Conservation (phyloP, 106 monocot genomes). For the Dendrobium officinale region DNA sequence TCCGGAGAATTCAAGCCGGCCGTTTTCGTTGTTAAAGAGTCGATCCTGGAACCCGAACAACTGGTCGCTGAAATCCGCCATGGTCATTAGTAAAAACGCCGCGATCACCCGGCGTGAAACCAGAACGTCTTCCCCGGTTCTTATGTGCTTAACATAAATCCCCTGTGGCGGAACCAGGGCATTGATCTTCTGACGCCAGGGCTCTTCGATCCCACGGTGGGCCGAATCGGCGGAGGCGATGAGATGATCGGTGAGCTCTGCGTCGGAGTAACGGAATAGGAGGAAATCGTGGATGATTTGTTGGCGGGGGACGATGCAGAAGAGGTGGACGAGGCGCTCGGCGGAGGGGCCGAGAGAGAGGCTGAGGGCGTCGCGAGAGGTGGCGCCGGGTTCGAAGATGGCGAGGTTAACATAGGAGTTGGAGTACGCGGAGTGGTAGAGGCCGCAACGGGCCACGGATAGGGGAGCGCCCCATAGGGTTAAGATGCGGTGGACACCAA, state of each 20-base stretch:
- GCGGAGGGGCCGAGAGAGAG: constrained; percentile 41
- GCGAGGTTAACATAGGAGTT: constrained; percentile 99
- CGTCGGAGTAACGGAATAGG: constrained; percentile 67
- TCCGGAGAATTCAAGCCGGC: constrained; percentile 52
- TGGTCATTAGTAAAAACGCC: constrained; percentile 57
- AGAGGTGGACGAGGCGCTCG: constrained; percentile 84
- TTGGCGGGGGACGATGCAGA: constrained; percentile 83
- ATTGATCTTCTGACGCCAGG: constrained; percentile 51
- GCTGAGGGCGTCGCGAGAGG: constrained; percentile 45
- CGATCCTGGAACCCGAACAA: constrained; percentile 61
- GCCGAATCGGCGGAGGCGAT: constrained; percentile 26
- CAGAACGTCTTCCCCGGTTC: constrained; percentile 55
- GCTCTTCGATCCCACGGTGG: constrained; percentile 11
- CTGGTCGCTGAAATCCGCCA: constrained; percentile 92
- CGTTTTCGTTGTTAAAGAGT: constrained; percentile 63
- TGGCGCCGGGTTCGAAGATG: constrained; percentile 64
- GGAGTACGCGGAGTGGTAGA: constrained; percentile 98
- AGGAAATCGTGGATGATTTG: constrained; percentile 71
- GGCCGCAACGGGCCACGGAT: constrained; percentile 66
- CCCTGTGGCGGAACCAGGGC: constrained; percentile 50
- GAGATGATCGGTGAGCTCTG: constrained; percentile 47
- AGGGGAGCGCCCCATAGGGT: constrained; percentile 58
- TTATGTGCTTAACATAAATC: constrained; percentile 58
- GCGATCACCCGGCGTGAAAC: constrained; percentile 63
- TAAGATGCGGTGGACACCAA: constrained; percentile 72